Evolutionary conservation across 2,329 filamentous ascomycete species (phyloP).

Genomic region (Claviceps spartinae): DNA sequence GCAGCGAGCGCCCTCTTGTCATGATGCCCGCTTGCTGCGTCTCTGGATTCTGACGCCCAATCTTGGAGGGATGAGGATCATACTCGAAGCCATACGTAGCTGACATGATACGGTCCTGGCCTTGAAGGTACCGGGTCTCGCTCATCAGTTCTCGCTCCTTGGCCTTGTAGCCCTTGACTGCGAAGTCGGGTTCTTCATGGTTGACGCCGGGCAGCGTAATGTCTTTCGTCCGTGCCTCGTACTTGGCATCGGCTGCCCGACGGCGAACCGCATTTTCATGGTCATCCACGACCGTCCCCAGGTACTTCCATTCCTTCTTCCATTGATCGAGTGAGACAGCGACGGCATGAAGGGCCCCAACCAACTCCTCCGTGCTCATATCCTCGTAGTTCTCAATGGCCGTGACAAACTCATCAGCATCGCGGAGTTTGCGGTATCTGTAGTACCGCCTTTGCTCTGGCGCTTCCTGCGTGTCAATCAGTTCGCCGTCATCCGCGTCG

Average conservation of each 20-base stretch:
- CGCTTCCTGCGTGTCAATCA: constrained; percentile 21
- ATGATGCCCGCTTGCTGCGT: constrained; percentile 37
- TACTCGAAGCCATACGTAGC: constrained; percentile 48
- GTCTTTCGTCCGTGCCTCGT: constrained; percentile 31
- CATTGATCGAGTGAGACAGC: constrained; percentile 34
- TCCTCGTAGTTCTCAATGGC: constrained; percentile 37
- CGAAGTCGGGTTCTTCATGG: constrained; percentile 37
- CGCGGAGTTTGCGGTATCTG: constrained; percentile 35
- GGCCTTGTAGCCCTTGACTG: constrained; percentile 39
- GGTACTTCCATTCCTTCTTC: constrained; percentile 39
- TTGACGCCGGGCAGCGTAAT: constrained; percentile 24
- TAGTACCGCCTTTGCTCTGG: constrained; percentile 21
- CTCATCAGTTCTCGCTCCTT: constrained; percentile 28
- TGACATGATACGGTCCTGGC: constrained; percentile 45
- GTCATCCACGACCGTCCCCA: constrained; percentile 39
- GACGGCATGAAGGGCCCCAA: constrained; percentile 28
- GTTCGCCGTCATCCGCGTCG: constrained; percentile 23
- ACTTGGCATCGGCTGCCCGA: constrained; percentile 32
- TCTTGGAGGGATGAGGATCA: constrained; percentile 41
- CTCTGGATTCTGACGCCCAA: constrained; percentile 45
- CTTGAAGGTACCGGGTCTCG: constrained; percentile 33
- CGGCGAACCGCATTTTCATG: constrained; percentile 43
- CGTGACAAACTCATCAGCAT: constrained; percentile 34
- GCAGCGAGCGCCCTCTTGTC: constrained; percentile 38
- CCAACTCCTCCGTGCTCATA: constrained; percentile 33